phyloP scores from a whole-genome alignment of 2,329 filamentous ascomycete species.

The Pseudogymnoascus sp. region DNA sequence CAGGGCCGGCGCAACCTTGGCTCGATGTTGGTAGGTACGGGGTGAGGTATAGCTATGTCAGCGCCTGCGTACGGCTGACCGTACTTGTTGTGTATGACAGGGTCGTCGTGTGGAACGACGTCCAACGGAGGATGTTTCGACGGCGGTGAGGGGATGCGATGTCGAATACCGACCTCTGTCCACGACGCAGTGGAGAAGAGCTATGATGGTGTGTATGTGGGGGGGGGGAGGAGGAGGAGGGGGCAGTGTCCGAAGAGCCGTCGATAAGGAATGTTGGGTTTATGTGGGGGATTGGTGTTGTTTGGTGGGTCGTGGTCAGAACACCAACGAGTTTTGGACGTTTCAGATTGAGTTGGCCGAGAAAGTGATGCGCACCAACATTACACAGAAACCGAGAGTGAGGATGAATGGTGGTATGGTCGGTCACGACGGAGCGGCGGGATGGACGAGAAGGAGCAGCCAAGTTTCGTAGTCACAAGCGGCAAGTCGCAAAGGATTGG shows the following conservation, averaged over 20 bases:
- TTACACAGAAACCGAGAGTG: background rate
- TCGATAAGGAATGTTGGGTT: background rate
- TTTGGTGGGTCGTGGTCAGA: conserved; percentile 22
- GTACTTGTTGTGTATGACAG: background rate
- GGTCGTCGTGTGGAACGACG: background rate
- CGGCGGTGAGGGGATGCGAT: background rate
- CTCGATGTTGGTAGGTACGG: conserved; percentile 21
- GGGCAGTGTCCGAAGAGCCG: background rate
- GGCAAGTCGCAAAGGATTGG: background rate
- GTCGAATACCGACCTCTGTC: background rate
- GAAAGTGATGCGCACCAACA: conserved; percentile 18
- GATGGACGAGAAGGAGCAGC: background rate
- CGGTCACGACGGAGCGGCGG: background rate
- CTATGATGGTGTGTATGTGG: background rate
- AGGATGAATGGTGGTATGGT: background rate
- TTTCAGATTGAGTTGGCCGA: conserved; percentile 14
- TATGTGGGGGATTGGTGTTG: background rate
- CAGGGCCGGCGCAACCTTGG: conserved; percentile 21
- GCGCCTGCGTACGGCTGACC: background rate
- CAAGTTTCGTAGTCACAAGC: background rate
- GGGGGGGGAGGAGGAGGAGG: background rate
- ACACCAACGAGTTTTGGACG: conserved; percentile 10
- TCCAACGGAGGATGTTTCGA: background rate
- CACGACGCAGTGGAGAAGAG: background rate
- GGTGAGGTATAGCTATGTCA: background rate